Conservation (phyloP, 768 basidiomycete genomes). For the Lentinula lateritia region DNA sequence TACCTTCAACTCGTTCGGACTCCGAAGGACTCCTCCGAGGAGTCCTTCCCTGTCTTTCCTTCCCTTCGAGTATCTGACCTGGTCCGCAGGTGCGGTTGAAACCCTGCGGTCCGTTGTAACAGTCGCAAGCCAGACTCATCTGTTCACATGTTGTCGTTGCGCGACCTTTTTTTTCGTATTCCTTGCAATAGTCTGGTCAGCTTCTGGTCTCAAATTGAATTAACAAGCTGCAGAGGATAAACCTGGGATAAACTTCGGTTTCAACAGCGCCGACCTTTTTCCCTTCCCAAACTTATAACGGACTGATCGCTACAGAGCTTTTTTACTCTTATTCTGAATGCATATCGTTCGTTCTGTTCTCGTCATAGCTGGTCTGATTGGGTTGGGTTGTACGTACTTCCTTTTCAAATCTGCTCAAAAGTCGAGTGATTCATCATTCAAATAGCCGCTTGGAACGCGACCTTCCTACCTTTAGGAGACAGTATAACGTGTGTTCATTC, state of each 20-base stretch:
- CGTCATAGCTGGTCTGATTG: background rate
- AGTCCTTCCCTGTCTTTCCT: no score
- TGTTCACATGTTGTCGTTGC: no score
- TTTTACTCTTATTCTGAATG: background rate
- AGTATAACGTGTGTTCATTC: background rate
- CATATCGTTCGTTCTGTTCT: background rate
- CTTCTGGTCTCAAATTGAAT: background rate
- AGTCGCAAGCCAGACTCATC: no score
- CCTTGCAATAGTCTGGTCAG: no score
- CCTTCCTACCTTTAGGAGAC: background rate
- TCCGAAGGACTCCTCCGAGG: no score
- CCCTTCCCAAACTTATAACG: background rate
- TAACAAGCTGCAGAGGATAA: background rate
- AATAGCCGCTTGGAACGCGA: background rate
- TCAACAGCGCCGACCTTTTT: background rate
- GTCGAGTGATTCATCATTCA: background rate
- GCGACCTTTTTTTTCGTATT: no score
- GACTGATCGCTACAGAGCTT: background rate
- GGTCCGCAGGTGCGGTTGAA: no score
- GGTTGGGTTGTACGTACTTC: background rate
- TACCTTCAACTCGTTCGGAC: no score
- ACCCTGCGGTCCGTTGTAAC: no score
- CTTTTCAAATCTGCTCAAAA: background rate
- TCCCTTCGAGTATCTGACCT: no score
- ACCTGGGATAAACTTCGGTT: background rate